Base-by-base conservation (phyloP, 2,329 filamentous ascomycete species). In the Diaporthe destruens region DNA sequence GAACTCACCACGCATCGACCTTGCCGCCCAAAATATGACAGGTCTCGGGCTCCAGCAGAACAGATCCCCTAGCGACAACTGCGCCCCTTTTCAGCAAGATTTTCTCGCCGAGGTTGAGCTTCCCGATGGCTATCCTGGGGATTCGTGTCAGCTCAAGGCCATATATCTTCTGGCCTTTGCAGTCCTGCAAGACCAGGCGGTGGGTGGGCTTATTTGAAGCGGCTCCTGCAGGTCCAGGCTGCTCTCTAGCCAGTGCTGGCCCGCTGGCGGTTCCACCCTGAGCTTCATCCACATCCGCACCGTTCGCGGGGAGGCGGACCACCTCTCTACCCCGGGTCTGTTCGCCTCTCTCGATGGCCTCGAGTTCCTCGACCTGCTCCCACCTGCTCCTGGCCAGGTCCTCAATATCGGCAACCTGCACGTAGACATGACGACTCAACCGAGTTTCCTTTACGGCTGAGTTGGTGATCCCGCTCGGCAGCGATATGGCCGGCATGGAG, bases 331-430 rank as follows among this genome's bases (percentile, higher is more conserved):
- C 96, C 53, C 90, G 88, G 0, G 88, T 94, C 75, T 86, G 89
- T 82, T 96, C 93, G 0, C 94, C 94, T 16, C 93, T 87, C 78
- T 92, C 90, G 56, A 91, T 85, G 55, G 91, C 88, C 81, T 96
- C 93, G 8, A 96, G 89, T 44, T 91, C 90, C 80, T 98, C 94
- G 42, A 98, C 88, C 81, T 98, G 94, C 75, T 94, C 92, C 94
- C 95, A 97, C 67, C 93, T 88, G 77, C 92, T 94, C 68, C 89
- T 87, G 2, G 91, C 88, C 25, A 98, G 87, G 79, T 98, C 95
- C 79, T 97, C 92, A 9, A 98, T 86, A 77, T 97, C 95, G 1
- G 98, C 84, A 0, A 98, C 89, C 81, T 98, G 96, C 1, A 96
- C 92, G 3, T 92, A 86, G 0, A 96, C 86, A 42, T 94, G 89